A percentile compares a stretch with the other conserved stretches of the same genome.
Evolutionary conservation across 768 basidiomycete species (phyloP).

Genomic region (Exidia glandulosa): DNA sequence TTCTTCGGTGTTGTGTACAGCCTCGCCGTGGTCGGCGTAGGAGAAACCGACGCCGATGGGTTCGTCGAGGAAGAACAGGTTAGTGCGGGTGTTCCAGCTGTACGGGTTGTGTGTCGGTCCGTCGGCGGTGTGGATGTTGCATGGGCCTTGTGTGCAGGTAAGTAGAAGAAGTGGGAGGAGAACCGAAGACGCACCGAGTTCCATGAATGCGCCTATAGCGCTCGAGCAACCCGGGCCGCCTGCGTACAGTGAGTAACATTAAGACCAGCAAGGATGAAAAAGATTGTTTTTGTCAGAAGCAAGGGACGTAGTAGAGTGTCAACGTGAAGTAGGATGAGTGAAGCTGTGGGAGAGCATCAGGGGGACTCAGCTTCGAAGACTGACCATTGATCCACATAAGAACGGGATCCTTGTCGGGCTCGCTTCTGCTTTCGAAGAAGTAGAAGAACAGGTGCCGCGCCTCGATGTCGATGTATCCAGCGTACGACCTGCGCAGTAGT

Average conservation of each 20-base stretch:
- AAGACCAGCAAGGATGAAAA: neutral
- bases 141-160: conserved; percentile 7
- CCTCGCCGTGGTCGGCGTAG: conserved; percentile 14
- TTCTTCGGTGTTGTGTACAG: conserved; percentile 19
- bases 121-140: conserved; percentile 12
- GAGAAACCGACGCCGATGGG: conserved; percentile 14
- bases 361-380: too few relatives aligned
- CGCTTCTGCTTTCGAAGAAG: conserved; percentile 17
- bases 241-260: neutral
- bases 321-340: neutral
- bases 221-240: conserved; percentile 31
- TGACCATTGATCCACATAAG: conserved; percentile 19
- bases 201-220: conserved; percentile 14
- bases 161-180: conserved; percentile 1
- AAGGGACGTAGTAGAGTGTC: neutral
- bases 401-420: conserved; percentile 15
- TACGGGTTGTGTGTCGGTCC: conserved; percentile 22
- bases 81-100: conserved; percentile 30
- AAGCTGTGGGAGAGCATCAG: too few relatives aligned
- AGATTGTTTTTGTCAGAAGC: neutral
- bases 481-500: conserved; percentile 1
- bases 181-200: conserved; percentile 12
- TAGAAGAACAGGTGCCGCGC: conserved; percentile 9
- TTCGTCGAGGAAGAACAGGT: conserved; percentile 26
- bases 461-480: conserved; percentile 10